These are phyloP conservation scores for Lyophyllum semitale DNA, from an alignment of 768 basidiomycete species.

Conservation along the genomic window DNA sequence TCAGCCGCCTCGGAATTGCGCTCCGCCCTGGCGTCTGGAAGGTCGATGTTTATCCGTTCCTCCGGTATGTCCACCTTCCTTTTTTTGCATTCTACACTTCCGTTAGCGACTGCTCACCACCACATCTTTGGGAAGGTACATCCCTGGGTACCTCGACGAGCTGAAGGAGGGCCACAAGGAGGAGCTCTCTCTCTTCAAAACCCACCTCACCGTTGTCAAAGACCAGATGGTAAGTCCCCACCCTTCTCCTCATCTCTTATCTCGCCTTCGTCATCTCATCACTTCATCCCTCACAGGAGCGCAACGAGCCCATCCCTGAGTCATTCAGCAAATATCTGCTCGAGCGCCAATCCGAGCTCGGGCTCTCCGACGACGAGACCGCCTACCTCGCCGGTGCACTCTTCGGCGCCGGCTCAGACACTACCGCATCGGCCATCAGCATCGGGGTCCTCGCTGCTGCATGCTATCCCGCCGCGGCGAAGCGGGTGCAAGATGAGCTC, in stretches of 20 bases:
- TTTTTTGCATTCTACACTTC: neutral
- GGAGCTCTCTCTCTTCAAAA: constrained; percentile 56
- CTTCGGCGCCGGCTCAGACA: constrained; percentile 70
- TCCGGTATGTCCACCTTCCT: constrained; percentile 24
- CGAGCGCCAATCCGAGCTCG: constrained; percentile 54
- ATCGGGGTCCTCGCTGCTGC: constrained; percentile 60
- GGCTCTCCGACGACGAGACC: constrained; percentile 56
- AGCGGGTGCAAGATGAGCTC: constrained; percentile 52
- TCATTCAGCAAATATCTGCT: constrained; percentile 63
- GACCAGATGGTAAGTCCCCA: constrained; percentile 39
- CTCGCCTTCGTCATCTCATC: neutral
- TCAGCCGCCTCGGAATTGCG: constrained; percentile 45
- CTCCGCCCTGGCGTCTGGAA: constrained; percentile 46
- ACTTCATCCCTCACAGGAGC: constrained; percentile 22
- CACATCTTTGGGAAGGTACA: constrained; percentile 31
- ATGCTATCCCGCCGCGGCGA: constrained; percentile 53
- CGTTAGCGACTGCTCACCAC: neutral
- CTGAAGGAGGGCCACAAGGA: constrained; percentile 57
- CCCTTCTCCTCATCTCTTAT: neutral
- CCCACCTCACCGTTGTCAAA: constrained; percentile 48
- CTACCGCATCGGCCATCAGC: constrained; percentile 62
- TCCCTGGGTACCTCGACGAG: constrained; percentile 65
- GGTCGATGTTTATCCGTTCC: constrained; percentile 48
- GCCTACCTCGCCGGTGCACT: constrained; percentile 66
- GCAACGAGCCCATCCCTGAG: constrained; percentile 35